These are phyloP conservation scores for Sparassis latifolia DNA, from an alignment of 1,284 basidiomycete genomes.

Conservation along the genomic window DNA sequence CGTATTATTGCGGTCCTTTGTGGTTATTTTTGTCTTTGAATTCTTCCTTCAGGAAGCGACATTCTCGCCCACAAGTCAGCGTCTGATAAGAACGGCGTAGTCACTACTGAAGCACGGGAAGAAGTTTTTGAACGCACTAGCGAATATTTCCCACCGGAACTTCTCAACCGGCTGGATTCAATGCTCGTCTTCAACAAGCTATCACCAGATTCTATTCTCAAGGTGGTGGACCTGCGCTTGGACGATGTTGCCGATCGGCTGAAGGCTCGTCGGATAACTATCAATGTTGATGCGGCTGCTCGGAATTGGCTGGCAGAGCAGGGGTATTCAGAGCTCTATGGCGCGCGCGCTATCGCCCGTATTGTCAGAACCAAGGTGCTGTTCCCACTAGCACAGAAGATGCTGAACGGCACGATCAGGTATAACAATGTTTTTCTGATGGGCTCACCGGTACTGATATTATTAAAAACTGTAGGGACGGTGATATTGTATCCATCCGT, in stretches of 20 bases:
- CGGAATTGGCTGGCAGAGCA: constrained; percentile 69
- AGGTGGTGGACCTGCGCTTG: constrained; percentile 75
- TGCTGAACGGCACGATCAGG: constrained; percentile 73
- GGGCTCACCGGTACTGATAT: background rate
- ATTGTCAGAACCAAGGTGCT: constrained; percentile 75
- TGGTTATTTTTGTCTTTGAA: background rate
- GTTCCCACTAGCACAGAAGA: constrained; percentile 71
- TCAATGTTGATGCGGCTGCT: constrained; percentile 66
- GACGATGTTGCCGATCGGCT: constrained; percentile 69
- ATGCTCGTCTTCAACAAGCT: constrained; percentile 90
- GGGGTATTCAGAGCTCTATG: constrained; percentile 84
- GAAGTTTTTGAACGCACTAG: constrained; percentile 74
- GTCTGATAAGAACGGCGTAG: constrained; percentile 57
- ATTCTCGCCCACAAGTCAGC: constrained; percentile 71
- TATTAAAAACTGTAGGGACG: constrained; percentile 36
- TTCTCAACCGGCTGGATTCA: constrained; percentile 85
- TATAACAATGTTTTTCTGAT: constrained; percentile 27
- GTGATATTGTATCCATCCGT: constrained; percentile 55
- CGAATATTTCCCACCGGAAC: constrained; percentile 84
- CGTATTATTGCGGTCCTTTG: background rate
- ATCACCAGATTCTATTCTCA: constrained; percentile 62
- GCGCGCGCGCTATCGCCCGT: constrained; percentile 79
- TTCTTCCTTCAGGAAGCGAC: constrained; percentile 41
- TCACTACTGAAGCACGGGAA: constrained; percentile 57
- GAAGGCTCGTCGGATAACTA: constrained; percentile 55